Evolutionary conservation across 192 early-diverging fungal species (phyloP), one percentile per base, ranked within the genome.

Genomic region (Mortierella hygrophila): DNA sequence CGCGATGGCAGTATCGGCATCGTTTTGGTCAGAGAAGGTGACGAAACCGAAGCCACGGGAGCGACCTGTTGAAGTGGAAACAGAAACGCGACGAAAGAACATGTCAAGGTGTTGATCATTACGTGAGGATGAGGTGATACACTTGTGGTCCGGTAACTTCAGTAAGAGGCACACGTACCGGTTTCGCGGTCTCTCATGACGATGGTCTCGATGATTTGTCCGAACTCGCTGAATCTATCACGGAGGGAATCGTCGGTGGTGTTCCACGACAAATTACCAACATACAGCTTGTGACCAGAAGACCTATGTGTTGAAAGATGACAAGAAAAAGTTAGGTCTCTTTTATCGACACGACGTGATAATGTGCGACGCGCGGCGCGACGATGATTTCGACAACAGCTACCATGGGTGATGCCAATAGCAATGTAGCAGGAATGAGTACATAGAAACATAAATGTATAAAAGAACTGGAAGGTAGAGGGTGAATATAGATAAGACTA

Each of bases 31-130:
- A 70, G 55, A 76, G 63, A 91, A 92, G 80, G 92, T 95, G 69
- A 97, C 96, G 87, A 98, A 97, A 37, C 97, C 97, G 87, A 95
- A 97, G 29, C 96, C 96, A 78, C 94, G 93, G 76, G 94, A 95
- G 83, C 94, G 93, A 72, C 92, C 94, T 94, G 80, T 1, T 68
- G 41, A 18, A 18, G 35, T 42, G 35, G 21, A 37, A n/a, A 35
- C 35, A 35, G 35, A 71, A n/a, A 7, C 44, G 38, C 26, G 68
- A 52, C 29, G 26, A 41, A 29, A 8, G 55, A 26, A 21, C 55
- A 10, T 52, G 49, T 52, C 49, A n/a, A 57, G 4, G 8, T 41
- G 38, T n/a, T 26, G 38, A 20, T 60, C 16, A 26, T 23, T 13
- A 54, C 3, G 18, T n/a, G 6, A 4, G 41, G 0, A 57, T n/a